Evolutionary conservation across 1,284 basidiomycete genomes (phyloP), one percentile per base, ranked within the genome.

Genomic region (Ustilago cynodontis): DNA sequence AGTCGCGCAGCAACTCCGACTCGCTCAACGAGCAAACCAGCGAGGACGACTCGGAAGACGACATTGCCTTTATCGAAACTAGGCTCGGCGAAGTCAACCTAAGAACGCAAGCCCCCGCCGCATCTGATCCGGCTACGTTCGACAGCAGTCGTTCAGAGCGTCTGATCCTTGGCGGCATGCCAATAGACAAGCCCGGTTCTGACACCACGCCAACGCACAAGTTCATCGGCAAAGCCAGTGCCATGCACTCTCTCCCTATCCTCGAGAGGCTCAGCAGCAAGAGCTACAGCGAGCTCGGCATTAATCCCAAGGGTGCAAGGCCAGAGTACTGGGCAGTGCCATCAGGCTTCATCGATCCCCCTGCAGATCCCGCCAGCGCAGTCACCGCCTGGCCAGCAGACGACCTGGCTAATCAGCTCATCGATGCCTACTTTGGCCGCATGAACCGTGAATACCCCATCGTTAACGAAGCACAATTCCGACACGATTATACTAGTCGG

Each of bases 191-290:
- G 11, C 26, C 45, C 16, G 13, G 18, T 16, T 50, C 35, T 13
- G 35, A 51, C 10, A 37, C 45, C 13, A 41, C 51, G 1, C 68
- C 55, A 0, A 65, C 62, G 7, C 71, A 73, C 69, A 68, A 70
- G 26, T 82, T 81, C 39, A 60, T 81, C 28, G 81, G 81, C 41
- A 82, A 79, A 43, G 78, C 81, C 3, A 80, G 80, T 47, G 65
- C 60, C 53, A 77, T 81, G 71, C 79, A 80, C 14, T 54, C 79
- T 41, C 49, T 82, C 8, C 79, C 77, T 6, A 39, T 77, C 6
- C 63, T 82, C 55, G 71, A 81, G 37, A 74, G 58, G 33, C 65
- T 79, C 24, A 65, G 63, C 65, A 71, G 64, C 52, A 69, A 53
- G n/a, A 50, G 16, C n/a, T 26, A 18, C 16, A 26, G 16, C n/a